Evolutionary conservation across 768 basidiomycete genomes (phyloP).

Genomic region (Russula brevipes): DNA sequence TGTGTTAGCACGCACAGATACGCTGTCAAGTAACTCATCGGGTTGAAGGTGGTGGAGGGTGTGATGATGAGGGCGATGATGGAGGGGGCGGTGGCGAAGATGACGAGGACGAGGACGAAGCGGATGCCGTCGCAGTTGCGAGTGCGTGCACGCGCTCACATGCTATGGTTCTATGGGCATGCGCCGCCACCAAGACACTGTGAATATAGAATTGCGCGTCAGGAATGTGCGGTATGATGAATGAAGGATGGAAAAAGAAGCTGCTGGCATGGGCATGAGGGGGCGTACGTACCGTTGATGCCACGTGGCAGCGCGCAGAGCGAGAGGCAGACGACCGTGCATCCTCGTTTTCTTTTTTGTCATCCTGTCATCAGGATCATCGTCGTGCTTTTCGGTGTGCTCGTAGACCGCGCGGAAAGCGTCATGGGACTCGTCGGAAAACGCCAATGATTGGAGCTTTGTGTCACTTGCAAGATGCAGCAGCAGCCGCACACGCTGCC

Average conservation of each 20-base stretch:
- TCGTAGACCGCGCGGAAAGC: background rate
- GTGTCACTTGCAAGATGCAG: background rate
- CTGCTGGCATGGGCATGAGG: too few species aligned
- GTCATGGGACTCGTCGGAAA: background rate
- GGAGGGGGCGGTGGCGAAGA: slow-evolving; percentile 39
- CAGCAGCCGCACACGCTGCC: background rate
- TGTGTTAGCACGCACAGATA: slow-evolving; percentile 4
- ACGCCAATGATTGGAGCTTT: background rate
- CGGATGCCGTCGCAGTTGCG: slow-evolving; percentile 42
- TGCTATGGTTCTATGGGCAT: background rate
- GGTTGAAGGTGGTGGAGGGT: slow-evolving; percentile 37
- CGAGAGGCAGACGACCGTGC: background rate
- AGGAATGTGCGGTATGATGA: background rate
- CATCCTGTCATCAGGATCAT: background rate
- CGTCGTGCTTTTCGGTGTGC: background rate
- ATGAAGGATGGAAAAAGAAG: too few species aligned
- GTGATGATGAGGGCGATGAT: slow-evolving; percentile 16
- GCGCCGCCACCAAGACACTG: background rate
- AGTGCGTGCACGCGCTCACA: slow-evolving; percentile 1
- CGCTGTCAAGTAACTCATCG: slow-evolving; percentile 2
- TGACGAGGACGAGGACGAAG: slow-evolving; percentile 38
- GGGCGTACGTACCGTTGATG: background rate
- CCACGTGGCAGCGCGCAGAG: background rate
- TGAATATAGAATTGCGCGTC: background rate
- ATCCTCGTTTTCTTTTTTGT: background rate